These are phyloP conservation scores for Bauhinia variegata DNA, from an alignment of 306 rosid genomes.

Conservation along the genomic window DNA sequence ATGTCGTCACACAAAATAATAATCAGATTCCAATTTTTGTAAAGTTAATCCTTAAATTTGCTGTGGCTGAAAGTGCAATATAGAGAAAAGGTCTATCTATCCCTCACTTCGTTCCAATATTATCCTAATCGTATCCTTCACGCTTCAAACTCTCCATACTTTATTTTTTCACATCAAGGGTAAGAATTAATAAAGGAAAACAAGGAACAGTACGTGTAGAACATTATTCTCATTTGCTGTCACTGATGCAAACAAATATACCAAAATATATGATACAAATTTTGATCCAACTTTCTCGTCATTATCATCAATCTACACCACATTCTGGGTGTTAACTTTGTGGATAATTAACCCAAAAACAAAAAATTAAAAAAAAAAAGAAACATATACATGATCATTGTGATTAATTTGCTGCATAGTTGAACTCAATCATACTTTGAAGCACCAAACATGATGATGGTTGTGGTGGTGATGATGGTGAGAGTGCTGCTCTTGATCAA, in stretches of 20 bases:
- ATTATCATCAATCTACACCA: constrained; percentile 32
- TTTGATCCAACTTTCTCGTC: constrained; percentile 28
- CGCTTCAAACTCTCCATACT: constrained; percentile 38
- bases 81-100: constrained; percentile 5
- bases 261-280: constrained; percentile 30
- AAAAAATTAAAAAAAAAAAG: background rate
- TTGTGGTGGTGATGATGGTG: constrained; percentile 34
- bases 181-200: background rate
- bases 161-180: constrained; percentile 31
- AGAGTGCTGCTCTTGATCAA: constrained; percentile 53
- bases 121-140: constrained; percentile 44
- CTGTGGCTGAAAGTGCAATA: constrained; percentile 3
- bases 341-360: constrained; percentile 17
- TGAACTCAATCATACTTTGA: constrained; percentile 54
- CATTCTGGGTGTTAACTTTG: constrained; percentile 30
- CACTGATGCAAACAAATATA: constrained; percentile 24
- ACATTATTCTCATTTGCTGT: constrained; percentile 19
- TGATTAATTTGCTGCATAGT: background rate
- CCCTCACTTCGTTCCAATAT: constrained; percentile 40
- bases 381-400: constrained; percentile 8
- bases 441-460: constrained; percentile 68
- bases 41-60: background rate
- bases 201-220: background rate
- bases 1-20: constrained; percentile 31
- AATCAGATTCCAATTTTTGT: constrained; percentile 1